Conservation (phyloP, 1,284 basidiomycete species). For the Dichomitus squalens region DNA sequence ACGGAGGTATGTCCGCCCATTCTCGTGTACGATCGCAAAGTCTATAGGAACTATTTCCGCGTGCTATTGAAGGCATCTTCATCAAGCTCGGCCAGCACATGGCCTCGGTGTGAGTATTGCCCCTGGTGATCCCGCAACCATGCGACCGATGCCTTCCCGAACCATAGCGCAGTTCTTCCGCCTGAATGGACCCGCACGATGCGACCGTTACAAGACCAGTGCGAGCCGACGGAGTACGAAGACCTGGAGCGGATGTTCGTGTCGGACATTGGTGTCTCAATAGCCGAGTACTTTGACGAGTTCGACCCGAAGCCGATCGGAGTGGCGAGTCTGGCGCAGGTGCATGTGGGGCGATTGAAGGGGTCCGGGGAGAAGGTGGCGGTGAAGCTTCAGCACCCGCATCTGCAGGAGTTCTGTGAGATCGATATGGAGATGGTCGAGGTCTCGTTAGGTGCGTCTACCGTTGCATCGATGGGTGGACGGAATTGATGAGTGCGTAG, state of each 20-base stretch:
- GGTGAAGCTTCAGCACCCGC: slow-evolving; percentile 96
- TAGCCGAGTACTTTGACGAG: slow-evolving; percentile 74
- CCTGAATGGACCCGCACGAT: slow-evolving; percentile 75
- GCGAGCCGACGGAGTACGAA: slow-evolving; percentile 76
- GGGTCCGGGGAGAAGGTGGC: slow-evolving; percentile 81
- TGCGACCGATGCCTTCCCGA: background rate
- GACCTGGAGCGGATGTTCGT: slow-evolving; percentile 72
- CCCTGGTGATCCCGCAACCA: background rate
- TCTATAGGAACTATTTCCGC: background rate
- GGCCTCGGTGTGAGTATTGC: slow-evolving; percentile 56
- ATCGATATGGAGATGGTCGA: slow-evolving; percentile 89
- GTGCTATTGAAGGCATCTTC: slow-evolving; percentile 64
- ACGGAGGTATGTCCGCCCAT: slow-evolving; percentile 84
- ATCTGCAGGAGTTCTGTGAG: slow-evolving; percentile 89
- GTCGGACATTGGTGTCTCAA: slow-evolving; percentile 68
- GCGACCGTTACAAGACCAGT: slow-evolving; percentile 83
- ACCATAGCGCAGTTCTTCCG: slow-evolving; percentile 62
- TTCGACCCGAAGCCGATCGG: slow-evolving; percentile 93
- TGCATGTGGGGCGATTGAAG: slow-evolving; percentile 83
- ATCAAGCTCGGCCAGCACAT: slow-evolving; percentile 95
- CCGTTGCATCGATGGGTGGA: background rate
- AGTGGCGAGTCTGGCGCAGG: slow-evolving; percentile 93
- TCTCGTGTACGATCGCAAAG: too few species aligned
- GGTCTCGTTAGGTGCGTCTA: slow-evolving; percentile 61
- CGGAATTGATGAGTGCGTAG: slow-evolving; percentile 33